Evolutionary conservation across 2,329 filamentous ascomycete species (phyloP).

Genomic region (Aspergillus terreus): DNA sequence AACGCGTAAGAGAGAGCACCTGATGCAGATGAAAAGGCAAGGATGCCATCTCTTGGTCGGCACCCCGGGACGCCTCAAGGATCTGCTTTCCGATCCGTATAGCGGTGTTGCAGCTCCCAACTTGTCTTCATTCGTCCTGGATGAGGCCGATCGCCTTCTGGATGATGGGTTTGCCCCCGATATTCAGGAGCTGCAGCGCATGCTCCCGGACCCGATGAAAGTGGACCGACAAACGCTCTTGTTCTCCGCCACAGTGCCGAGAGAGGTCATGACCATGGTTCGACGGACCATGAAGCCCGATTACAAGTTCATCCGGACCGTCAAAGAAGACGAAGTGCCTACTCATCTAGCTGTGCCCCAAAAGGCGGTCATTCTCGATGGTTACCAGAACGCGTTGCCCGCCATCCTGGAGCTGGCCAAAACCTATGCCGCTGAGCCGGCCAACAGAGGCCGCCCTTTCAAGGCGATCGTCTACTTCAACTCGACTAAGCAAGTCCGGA

Average conservation of each 20-base stretch:
- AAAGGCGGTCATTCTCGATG: constrained; percentile 62
- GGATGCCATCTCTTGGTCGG: constrained; percentile 89
- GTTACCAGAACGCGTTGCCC: constrained; percentile 74
- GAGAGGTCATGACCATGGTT: constrained; percentile 76
- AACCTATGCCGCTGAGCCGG: constrained; percentile 49
- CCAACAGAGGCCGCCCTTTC: constrained; percentile 59
- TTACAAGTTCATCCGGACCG: constrained; percentile 90
- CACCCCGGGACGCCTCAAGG: constrained; percentile 82
- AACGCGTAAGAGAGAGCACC: constrained; percentile 68
- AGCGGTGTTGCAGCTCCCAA: constrained; percentile 62
- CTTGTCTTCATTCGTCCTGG: constrained; percentile 58
- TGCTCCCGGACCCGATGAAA: constrained; percentile 60
- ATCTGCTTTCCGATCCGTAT: constrained; percentile 66
- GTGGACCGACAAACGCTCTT: constrained; percentile 84
- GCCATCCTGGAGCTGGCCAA: constrained; percentile 71
- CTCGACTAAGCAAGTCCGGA: constrained; percentile 68
- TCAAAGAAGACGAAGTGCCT: constrained; percentile 72
- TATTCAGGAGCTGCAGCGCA: constrained; percentile 57
- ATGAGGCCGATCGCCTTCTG: constrained; percentile 65
- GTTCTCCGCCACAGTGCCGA: constrained; percentile 90
- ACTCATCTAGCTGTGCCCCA: constrained; percentile 86
- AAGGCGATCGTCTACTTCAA: constrained; percentile 96
- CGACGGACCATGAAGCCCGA: constrained; percentile 71
- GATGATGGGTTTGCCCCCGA: constrained; percentile 66
- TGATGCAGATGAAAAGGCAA: constrained; percentile 63